phyloP scores from a whole-genome alignment of 1,284 basidiomycete genomes.

The Leccinum subrobustum region DNA sequence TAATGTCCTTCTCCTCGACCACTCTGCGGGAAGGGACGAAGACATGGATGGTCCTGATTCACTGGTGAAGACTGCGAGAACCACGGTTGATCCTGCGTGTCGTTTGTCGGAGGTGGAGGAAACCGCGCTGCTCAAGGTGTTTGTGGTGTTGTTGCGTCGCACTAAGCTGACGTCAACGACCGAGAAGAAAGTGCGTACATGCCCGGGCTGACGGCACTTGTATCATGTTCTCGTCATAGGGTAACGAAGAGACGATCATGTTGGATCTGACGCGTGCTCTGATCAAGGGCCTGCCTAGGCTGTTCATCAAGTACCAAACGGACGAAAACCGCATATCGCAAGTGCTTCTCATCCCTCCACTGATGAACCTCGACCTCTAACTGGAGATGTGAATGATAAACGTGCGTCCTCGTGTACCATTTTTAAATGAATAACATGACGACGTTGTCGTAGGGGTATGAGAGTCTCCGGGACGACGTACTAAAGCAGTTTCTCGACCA shows the following conservation, averaged over 20 bases:
- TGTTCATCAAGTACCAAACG: constrained; percentile 93
- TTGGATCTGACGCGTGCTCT: constrained; percentile 81
- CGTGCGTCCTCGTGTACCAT: constrained; percentile 44
- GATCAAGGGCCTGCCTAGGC: constrained; percentile 83
- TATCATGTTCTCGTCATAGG: constrained; percentile 36
- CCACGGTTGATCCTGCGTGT: too few relatives aligned
- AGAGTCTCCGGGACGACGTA: constrained; percentile 91
- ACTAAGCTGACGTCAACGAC: constrained; percentile 52
- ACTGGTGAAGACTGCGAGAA: too few relatives aligned
- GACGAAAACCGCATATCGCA: constrained; percentile 83
- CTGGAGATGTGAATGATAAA: constrained; percentile 89
- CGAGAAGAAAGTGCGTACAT: constrained; percentile 54
- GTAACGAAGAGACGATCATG: constrained; percentile 69
- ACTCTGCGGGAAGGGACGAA: too few relatives aligned
- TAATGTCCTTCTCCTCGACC: constrained; percentile 39
- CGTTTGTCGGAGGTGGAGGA: too few relatives aligned
- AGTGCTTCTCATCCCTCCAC: constrained; percentile 76
- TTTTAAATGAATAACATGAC: background rate
- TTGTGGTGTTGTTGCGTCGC: constrained; percentile 70
- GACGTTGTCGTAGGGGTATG: constrained; percentile 64
- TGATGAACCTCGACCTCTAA: constrained; percentile 90
- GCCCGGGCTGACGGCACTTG: background rate
- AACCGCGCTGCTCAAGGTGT: constrained; percentile 75
- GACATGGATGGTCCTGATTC: too few relatives aligned
- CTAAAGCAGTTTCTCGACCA: constrained; percentile 91